Percentiles rank a stretch among this genome's conserved stretches.
These are phyloP conservation scores for Lomentospora prolificans DNA, from an alignment of 2,329 filamentous ascomycete species.

Conservation along the genomic window DNA sequence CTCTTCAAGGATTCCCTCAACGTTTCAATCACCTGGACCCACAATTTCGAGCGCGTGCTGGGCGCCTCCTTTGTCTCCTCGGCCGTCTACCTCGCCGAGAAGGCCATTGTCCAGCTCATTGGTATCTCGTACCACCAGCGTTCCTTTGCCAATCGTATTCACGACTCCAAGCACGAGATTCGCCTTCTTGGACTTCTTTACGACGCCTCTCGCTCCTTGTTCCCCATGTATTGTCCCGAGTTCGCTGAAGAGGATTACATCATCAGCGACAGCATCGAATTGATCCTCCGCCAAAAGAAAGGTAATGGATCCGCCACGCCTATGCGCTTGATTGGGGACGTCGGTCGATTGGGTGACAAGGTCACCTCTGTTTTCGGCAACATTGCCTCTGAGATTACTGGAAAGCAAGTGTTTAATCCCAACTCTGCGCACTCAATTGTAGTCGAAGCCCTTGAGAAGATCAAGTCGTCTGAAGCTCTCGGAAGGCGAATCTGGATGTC, in stretches of 20 bases:
- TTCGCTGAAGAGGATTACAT: constrained; percentile 87
- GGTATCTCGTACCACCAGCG: constrained; percentile 79
- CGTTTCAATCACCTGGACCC: constrained; percentile 39
- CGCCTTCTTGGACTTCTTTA: constrained; percentile 75
- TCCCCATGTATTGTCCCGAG: constrained; percentile 85
- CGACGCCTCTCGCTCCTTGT: constrained; percentile 78
- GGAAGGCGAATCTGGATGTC: constrained; percentile 97
- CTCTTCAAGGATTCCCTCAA: constrained; percentile 29
- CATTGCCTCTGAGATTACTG: constrained; percentile 87
- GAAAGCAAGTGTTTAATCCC: constrained; percentile 89
- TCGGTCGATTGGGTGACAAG: constrained; percentile 81
- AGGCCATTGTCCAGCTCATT: constrained; percentile 70
- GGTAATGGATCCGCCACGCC: constrained; percentile 59
- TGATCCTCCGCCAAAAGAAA: constrained; percentile 50
- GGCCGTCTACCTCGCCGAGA: constrained; percentile 65
- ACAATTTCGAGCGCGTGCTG: constrained; percentile 54
- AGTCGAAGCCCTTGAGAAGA: constrained; percentile 78
- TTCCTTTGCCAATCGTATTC: constrained; percentile 74
- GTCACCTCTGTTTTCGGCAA: constrained; percentile 89
- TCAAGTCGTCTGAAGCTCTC: constrained; percentile 75
- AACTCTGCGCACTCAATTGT: constrained; percentile 86
- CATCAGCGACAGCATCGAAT: constrained; percentile 75
- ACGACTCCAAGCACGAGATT: constrained; percentile 80
- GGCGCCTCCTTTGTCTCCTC: constrained; percentile 58
- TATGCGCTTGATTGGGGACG: constrained; percentile 66